Percentiles rank a stretch among this genome's conserved stretches.
phyloP scores from a whole-genome alignment of 1,284 basidiomycete species.

The Boletus albobrunnescens region DNA sequence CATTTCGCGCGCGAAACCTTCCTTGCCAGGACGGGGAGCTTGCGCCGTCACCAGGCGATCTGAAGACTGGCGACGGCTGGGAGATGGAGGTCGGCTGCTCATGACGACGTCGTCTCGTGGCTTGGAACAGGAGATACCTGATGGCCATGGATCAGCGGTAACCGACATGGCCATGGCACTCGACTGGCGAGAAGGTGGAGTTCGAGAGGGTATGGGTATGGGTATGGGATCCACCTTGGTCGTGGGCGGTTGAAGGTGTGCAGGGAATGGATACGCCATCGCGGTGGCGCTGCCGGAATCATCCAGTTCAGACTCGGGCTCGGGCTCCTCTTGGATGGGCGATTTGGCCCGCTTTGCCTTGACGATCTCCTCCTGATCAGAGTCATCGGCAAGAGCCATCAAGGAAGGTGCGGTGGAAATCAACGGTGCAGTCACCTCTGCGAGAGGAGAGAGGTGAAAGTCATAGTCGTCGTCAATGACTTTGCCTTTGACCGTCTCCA shows the following conservation, averaged over 20 bases:
- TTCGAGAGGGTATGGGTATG: slow-evolving; percentile 31
- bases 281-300: slow-evolving; percentile 19
- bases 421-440: slow-evolving; percentile 32
- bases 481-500: slow-evolving; percentile 27
- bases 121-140: slow-evolving; percentile 24
- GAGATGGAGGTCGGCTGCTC: slow-evolving; percentile 28
- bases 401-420: slow-evolving; percentile 33
- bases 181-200: slow-evolving; percentile 30
- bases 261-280: slow-evolving; percentile 29
- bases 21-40: slow-evolving; percentile 20
- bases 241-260: slow-evolving; percentile 28
- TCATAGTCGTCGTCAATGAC: slow-evolving; percentile 30
- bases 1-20: slow-evolving; percentile 14
- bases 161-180: slow-evolving; percentile 30
- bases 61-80: slow-evolving; percentile 21
- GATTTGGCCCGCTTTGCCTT: slow-evolving; percentile 25
- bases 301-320: slow-evolving; percentile 27
- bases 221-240: slow-evolving; percentile 30
- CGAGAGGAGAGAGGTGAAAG: slow-evolving; percentile 40
- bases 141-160: slow-evolving; percentile 26
- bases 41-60: slow-evolving; percentile 17
- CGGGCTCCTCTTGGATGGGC: slow-evolving; percentile 23
- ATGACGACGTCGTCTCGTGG: slow-evolving; percentile 32
- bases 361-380: slow-evolving; percentile 32
- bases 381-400: slow-evolving; percentile 33